A percentile compares a stretch with the other conserved stretches of the same genome.
Evolutionary conservation across 148 eudicot species (phyloP).

Genomic region (Silene conica): DNA sequence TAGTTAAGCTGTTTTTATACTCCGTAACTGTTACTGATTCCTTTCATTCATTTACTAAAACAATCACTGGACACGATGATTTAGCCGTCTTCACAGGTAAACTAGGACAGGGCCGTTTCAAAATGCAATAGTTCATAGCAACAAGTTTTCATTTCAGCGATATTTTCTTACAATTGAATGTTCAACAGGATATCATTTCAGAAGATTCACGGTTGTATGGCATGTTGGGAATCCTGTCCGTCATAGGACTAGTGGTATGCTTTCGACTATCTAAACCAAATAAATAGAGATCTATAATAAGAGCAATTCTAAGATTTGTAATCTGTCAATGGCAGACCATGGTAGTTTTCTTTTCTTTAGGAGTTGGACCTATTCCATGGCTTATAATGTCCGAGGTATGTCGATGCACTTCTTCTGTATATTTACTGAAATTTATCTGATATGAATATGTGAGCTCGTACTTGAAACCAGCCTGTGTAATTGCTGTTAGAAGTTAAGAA

Average conservation of each 20-base stretch:
- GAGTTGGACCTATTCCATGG: slow-evolving; percentile 90
- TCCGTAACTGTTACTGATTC: background rate
- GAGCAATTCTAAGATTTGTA: slow-evolving; percentile 9
- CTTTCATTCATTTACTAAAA: background rate
- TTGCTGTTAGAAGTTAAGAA: too few species aligned
- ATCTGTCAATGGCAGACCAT: slow-evolving; percentile 39
- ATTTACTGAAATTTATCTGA: too few species aligned
- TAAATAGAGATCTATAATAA: background rate
- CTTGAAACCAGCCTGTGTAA: too few species aligned
- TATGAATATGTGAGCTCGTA: too few species aligned
- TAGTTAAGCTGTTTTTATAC: slow-evolving; percentile 7
- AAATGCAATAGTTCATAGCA: background rate
- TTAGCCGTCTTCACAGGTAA: background rate
- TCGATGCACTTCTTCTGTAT: background rate
- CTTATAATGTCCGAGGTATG: slow-evolving; percentile 94
- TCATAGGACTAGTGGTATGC: slow-evolving; percentile 74
- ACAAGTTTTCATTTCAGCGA: background rate
- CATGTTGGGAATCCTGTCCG: slow-evolving; percentile 45
- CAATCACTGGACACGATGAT: background rate
- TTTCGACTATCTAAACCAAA: background rate
- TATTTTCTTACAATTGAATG: slow-evolving; percentile 12
- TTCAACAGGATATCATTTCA: slow-evolving; percentile 48
- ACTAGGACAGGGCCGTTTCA: too few species aligned
- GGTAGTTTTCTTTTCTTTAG: slow-evolving; percentile 64
- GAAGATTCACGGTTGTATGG: slow-evolving; percentile 35